These are phyloP conservation scores for Phytophthora europaea DNA, from an alignment of 352 stramenopile genomes.

Conservation along the genomic window DNA sequence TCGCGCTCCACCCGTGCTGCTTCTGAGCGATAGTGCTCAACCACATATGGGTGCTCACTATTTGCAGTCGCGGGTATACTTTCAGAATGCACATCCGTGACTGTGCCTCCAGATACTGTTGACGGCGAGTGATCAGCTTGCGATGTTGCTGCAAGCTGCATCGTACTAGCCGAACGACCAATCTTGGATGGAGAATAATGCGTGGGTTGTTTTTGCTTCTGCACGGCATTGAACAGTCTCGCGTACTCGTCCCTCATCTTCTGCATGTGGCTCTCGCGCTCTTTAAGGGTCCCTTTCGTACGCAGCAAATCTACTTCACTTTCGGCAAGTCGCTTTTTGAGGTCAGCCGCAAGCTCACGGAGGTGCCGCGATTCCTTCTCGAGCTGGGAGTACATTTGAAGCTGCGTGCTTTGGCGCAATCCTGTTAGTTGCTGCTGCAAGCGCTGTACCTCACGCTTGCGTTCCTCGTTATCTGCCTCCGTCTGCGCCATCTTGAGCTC, in stretches of 20 bases:
- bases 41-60: slow-evolving; percentile 72
- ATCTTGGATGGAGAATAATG: slow-evolving; percentile 37
- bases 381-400: slow-evolving; percentile 57
- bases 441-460: slow-evolving; percentile 47
- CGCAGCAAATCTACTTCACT: slow-evolving; percentile 65
- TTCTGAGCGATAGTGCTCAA: slow-evolving; percentile 66
- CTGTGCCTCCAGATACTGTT: slow-evolving; percentile 7
- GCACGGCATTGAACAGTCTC: slow-evolving; percentile 71
- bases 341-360: slow-evolving; percentile 40
- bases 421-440: slow-evolving; percentile 67
- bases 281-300: slow-evolving; percentile 58
- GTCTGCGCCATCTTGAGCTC: slow-evolving; percentile 58
- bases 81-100: slow-evolving; percentile 5
- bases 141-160: slow-evolving; percentile 15
- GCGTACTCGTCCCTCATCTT: slow-evolving; percentile 83
- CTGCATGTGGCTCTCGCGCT: slow-evolving; percentile 56
- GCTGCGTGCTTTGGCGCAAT: slow-evolving; percentile 59
- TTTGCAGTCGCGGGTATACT: slow-evolving; percentile 31
- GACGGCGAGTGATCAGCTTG: slow-evolving; percentile 9
- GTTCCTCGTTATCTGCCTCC: slow-evolving; percentile 53
- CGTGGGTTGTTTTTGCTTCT: slow-evolving; percentile 64
- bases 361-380: slow-evolving; percentile 59
- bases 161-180: slow-evolving; percentile 22
- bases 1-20: slow-evolving; percentile 65
- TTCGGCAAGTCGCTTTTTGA: slow-evolving; percentile 40